Base-by-base conservation (phyloP, 2,329 filamentous ascomycete genomes). In the Pestalotiopsis sp. region DNA sequence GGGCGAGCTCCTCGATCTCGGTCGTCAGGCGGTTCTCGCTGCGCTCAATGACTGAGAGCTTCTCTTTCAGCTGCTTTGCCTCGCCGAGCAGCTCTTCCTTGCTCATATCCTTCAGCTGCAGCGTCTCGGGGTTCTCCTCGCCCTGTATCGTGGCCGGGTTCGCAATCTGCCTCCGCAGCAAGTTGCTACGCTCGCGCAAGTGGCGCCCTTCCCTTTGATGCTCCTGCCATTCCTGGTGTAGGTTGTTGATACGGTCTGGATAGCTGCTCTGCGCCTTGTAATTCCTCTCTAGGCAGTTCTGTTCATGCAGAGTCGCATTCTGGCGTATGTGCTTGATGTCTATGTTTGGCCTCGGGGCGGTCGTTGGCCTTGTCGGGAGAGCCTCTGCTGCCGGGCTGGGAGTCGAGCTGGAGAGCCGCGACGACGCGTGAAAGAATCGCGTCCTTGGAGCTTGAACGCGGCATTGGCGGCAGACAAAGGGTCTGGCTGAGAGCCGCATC, bases 291-390 rank as follows among this genome's bases (percentile, higher is more conserved):
- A 92, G 79, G 81, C 94, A 97, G 77, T 97, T 98, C 73, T 91
- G 85, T 74, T 92, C 88, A 84, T 98, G 93, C 17, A 97, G 86
- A 14, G 91, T 89, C 17, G 92, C 89, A 80, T 97, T 93, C 76
- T 94, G 88, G 69, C 95, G 94, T 79, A 99, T 97, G 82, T 96
- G 92, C 79, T 94, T 95, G 78, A 97, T 87, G 82, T 98, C 92
- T 73, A 97, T 87, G 61, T 87, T 87, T 31, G 93, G 89, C 78
- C 94, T 95, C 12, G 94, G 94, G 14, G 93, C 94, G 66, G 88
- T 91, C 1, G 92, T 85, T 4, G 92, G 92, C 52, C 91, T 86
- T 69, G 78, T 80, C 59, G 69, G 67, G 61, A 78, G 76, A 62
- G 74, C 23, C n/a, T 52, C 39, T 31, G 61, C 36, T 23, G 59